Conservation (phyloP, 2,329 filamentous ascomycete species). For the Fusarium duplospermum region DNA sequence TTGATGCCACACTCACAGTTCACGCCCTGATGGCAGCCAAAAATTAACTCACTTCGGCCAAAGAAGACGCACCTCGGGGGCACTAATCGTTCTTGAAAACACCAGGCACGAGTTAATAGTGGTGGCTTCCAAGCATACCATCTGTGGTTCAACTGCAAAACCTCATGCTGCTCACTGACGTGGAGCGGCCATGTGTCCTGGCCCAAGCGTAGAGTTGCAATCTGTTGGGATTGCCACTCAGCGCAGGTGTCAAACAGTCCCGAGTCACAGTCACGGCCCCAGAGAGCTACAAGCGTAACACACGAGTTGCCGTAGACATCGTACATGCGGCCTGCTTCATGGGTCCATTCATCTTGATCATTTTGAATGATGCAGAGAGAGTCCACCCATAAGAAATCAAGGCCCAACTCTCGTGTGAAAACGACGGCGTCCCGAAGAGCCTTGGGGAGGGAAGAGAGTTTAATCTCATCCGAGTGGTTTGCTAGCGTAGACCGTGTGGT, state of each 20-base stretch:
- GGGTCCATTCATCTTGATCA: background rate
- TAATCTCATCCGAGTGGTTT: background rate
- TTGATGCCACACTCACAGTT: background rate
- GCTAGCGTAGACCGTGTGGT: background rate
- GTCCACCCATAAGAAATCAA: background rate
- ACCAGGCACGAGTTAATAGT: background rate
- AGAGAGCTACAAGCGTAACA: background rate
- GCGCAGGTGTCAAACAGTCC: background rate
- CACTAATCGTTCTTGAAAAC: background rate
- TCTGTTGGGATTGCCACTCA: background rate
- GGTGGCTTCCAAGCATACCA: background rate
- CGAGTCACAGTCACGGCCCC: background rate
- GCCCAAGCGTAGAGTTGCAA: background rate
- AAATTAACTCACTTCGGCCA: background rate
- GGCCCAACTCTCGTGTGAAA: background rate
- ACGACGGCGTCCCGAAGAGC: background rate
- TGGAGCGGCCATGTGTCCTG: background rate
- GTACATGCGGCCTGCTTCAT: background rate
- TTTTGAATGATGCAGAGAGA: background rate
- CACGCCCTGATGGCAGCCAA: background rate
- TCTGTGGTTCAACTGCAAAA: background rate
- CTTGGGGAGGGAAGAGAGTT: background rate
- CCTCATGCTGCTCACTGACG: background rate
- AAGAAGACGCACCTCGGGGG: background rate
- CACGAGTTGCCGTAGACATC: background rate